Evolutionary conservation across 2,329 filamentous ascomycete genomes (phyloP).

Genomic region (Fusarium abutilonis): DNA sequence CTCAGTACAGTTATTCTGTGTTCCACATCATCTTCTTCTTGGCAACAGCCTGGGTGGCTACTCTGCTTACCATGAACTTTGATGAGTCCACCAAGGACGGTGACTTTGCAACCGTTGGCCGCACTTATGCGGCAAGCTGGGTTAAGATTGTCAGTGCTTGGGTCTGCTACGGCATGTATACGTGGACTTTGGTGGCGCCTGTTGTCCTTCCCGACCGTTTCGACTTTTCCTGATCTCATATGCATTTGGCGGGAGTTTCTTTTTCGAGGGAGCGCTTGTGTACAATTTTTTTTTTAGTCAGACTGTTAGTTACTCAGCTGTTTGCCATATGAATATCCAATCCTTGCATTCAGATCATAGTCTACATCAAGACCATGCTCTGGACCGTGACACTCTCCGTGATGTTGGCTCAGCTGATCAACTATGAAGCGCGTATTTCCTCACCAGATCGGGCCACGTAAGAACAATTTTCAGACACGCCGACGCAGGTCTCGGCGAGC

Average conservation of each 20-base stretch:
- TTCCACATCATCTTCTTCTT: conserved; percentile 99
- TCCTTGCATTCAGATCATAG: background rate
- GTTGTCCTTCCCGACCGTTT: conserved; percentile 88
- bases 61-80: conserved; percentile 80
- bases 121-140: conserved; percentile 98
- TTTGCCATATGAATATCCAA: conserved; percentile 19
- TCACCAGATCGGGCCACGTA: conserved; percentile 26
- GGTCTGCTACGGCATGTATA: conserved; percentile 94
- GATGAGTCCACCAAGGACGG: conserved; percentile 69
- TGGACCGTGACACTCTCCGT: conserved; percentile 3
- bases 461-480: conserved; percentile 12
- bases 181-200: conserved; percentile 91
- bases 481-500: conserved; percentile 31
- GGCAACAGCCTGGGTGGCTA: conserved; percentile 95
- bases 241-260: conserved; percentile 33
- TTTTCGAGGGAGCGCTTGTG: conserved; percentile 24
- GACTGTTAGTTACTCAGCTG: conserved; percentile 5
- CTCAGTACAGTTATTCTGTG: conserved; percentile 94
- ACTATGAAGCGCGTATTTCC: conserved; percentile 1
- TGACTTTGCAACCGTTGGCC: conserved; percentile 90
- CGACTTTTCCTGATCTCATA: conserved; percentile 59
- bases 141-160: conserved; percentile 98
- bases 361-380: background rate
- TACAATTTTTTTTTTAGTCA: conserved; percentile 19
- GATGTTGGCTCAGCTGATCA: conserved; percentile 17